Base-by-base conservation (phyloP, 2,329 filamentous ascomycete species). In the Aspergillus viridinutans region DNA sequence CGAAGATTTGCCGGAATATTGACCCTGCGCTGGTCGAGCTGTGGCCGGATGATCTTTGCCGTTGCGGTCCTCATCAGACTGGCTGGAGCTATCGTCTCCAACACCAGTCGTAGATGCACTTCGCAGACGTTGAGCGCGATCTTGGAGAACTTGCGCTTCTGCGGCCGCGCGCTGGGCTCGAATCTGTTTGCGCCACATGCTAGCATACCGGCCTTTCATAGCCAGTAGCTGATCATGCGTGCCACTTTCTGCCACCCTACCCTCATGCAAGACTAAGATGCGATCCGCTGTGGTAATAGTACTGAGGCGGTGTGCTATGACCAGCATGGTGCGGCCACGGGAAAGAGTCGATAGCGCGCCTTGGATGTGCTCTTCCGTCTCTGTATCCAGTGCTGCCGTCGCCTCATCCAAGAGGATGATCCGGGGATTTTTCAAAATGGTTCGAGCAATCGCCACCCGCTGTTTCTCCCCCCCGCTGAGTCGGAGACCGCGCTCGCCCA, bases 401-500 rank as follows among this genome's bases (percentile, higher is more conserved):
- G 92, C 92, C 75, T 97, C 92, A 71, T 97, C 92, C 42, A 97
- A 80, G 76, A 97, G 88, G 69, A 96, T 96, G 68, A 97, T 92
- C 52, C 88, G 87, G 1, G 92, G 92, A 64, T 96, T 86, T 75
- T 97, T 97, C 63, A 97, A 81, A 61, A 97, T 94, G 0, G 92
- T 96, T 54, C 92, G 87, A 21, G 92, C 92, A 73, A 97, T 96
- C 3, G 92, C 92, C 50, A 97, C 90, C 52, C 92, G 87, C 73
- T 97, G 92, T 73, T 96, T 95, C 75, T 97, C 92, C 53, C 92
- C 92, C 57, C 92, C 92, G 59, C 90, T 95, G 3, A 96, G 80
- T 52, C 91, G 86, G 50, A 96, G 80, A 32, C 92, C 92, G 58
- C 92, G 88, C 74, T 96, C 92, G 62, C 92, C 92, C 52, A 97